Evolutionary conservation across 345 rosid species (phyloP).

Genomic region (Sisymbrium altissimum): DNA sequence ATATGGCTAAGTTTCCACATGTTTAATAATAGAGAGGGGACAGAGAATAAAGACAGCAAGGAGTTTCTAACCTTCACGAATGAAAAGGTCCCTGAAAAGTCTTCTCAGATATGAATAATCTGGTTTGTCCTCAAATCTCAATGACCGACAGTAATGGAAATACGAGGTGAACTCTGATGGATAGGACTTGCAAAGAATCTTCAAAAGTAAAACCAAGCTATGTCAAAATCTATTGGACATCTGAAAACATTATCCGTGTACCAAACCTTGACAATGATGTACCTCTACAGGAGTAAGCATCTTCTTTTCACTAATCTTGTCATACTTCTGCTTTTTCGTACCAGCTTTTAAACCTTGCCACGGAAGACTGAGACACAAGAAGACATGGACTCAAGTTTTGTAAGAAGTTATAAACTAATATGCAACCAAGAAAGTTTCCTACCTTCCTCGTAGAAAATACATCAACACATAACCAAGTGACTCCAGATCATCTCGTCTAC

Average conservation of each 20-base stretch:
- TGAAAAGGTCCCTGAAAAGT: conserved; percentile 90
- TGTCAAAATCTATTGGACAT: conserved; percentile 1
- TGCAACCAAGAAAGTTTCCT: conserved; percentile 9
- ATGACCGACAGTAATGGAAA: conserved; percentile 90
- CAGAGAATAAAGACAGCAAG: neutral
- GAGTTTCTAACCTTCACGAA: conserved; percentile 67
- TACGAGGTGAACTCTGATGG: conserved; percentile 91
- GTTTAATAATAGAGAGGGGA: neutral
- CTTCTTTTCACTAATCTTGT: conserved; percentile 95
- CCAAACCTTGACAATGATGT: conserved; percentile 5
- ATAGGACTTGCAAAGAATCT: conserved; percentile 89
- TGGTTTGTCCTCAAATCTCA: conserved; percentile 96
- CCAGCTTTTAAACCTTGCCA: conserved; percentile 98
- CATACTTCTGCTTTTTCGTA: conserved; percentile 96
- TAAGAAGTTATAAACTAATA: neutral
- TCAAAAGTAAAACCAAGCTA: neutral
- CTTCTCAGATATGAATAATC: conserved; percentile 94
- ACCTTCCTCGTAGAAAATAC: conserved; percentile 99
- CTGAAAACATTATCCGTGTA: neutral
- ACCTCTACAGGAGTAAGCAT: conserved; percentile 92
- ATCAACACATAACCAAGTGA: conserved; percentile 97
- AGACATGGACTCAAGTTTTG: conserved; percentile 10
- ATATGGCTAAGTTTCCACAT: neutral
- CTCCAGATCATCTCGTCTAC: conserved; percentile 99
- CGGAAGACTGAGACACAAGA: conserved; percentile 64